These are phyloP conservation scores for Cystoisospora suis DNA, from an alignment of 169 alveolate genomes.

Conservation along the genomic window DNA sequence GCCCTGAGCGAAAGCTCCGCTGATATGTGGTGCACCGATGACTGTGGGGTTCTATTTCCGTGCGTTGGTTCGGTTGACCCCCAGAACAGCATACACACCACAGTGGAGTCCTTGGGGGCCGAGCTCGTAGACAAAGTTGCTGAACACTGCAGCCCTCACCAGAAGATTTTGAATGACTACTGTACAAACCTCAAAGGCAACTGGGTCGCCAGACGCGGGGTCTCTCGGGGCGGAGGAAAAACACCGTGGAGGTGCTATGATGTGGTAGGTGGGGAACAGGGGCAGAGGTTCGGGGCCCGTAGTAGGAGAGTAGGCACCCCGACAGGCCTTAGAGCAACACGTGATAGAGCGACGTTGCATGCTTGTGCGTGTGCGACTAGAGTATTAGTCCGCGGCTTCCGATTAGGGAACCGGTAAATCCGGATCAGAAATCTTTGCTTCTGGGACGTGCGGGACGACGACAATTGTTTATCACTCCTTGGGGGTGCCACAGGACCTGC, in stretches of 20 bases:
- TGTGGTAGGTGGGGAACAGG: background rate
- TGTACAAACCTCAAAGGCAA: background rate
- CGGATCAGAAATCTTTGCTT: too few species aligned
- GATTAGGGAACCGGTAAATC: too few species aligned
- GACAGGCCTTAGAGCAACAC: too few species aligned
- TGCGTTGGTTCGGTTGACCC: background rate
- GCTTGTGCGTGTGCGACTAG: too few species aligned
- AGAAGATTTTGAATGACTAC: background rate
- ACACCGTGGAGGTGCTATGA: background rate
- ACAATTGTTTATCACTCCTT: too few species aligned
- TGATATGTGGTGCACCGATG: background rate
- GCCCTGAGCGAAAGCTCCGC: too few species aligned
- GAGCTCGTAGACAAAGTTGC: background rate
- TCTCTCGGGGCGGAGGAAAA: background rate
- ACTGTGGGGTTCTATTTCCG: background rate
- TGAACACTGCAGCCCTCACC: background rate
- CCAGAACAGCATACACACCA: background rate
- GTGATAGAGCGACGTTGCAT: too few species aligned
- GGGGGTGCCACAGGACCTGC: too few species aligned
- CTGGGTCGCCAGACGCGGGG: constrained; percentile 19
- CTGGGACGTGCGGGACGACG: too few species aligned
- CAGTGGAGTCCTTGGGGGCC: background rate
- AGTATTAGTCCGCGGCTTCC: too few species aligned
- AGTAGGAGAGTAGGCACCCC: too few species aligned
- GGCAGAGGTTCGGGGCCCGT: too few species aligned